Conservation (phyloP, 192 early-diverging fungal genomes). For the Chytriomyces hyalinus region DNA sequence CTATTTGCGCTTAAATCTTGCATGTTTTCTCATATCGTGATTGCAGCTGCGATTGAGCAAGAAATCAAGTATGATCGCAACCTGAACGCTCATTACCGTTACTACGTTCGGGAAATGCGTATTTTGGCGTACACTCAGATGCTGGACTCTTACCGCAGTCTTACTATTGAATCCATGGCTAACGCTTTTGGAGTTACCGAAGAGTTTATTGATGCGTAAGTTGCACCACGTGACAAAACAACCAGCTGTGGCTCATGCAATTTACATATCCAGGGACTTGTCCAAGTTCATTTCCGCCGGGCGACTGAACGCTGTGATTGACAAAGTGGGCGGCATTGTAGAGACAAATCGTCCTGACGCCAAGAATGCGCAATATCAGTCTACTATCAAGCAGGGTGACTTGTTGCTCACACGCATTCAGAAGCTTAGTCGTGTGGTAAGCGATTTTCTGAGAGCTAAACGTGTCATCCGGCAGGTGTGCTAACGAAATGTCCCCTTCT, state of each 20-base stretch:
- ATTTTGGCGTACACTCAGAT: conserved; percentile 96
- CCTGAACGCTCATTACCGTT: conserved; percentile 86
- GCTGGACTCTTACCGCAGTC: conserved; percentile 90
- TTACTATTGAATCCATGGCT: conserved; percentile 96
- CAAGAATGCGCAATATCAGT: conserved; percentile 99
- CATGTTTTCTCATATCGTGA: conserved; percentile 1
- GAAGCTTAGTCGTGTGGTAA: conserved; percentile 92
- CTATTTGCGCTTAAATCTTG: background rate
- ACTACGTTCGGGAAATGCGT: conserved; percentile 98
- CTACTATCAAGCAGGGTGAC: conserved; percentile 96
- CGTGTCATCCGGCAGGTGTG: no score
- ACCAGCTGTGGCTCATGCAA: background rate
- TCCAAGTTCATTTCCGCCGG: conserved; percentile 94
- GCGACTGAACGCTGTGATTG: conserved; percentile 97
- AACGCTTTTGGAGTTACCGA: conserved; percentile 94
- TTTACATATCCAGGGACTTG: conserved; percentile 70
- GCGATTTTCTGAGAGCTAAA: background rate
- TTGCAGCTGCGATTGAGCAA: conserved; percentile 78
- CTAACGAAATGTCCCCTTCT: no score
- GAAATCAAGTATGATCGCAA: conserved; percentile 75
- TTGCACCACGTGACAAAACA: background rate
- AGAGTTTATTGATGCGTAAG: conserved; percentile 90
- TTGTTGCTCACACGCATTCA: conserved; percentile 92
- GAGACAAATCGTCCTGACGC: conserved; percentile 97
- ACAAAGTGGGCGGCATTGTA: conserved; percentile 97